Base-by-base conservation (phyloP, 2,329 filamentous ascomycete species). In the Cryphonectria naterciae region DNA sequence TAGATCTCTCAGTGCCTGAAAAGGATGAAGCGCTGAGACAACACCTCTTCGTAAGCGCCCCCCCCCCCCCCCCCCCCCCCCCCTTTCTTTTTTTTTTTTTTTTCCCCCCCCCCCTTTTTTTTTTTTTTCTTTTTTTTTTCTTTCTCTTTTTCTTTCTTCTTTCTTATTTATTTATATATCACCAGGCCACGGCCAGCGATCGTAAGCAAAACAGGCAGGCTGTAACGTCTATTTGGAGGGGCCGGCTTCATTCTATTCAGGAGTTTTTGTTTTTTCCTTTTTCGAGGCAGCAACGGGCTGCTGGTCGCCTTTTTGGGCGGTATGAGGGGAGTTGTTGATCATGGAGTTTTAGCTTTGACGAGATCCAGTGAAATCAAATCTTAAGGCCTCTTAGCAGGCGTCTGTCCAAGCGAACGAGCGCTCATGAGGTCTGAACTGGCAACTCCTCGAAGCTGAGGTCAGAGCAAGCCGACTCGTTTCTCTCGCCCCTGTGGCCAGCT, bases 1-100 rank as follows among this genome's bases (percentile, higher is more conserved):
- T 89, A 15, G 89, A 90, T 79, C 89, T 91, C 77, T 89, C 89
- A 3, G 84, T 84, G 19, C 77, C 72, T 1, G 86, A 86, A 41
- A 88, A 88, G 76, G 90, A 94, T 74, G 92, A 94, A 79, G 85
- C 85, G 39, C 82, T 95, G 60, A 85, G 92, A 73, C 90, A 93
- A 76, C 91, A 92, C 79, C 86, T 95, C 32, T 84, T 93, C 73
- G 90, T 92, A 82, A 80, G 88, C 32, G 0, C 25, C 25, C 22
- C 13, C n/a, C n/a, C n/a, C n/a, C n/a, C n/a, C n/a, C n/a, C n/a
- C n/a, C n/a, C n/a, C n/a, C n/a, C n/a, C n/a, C n/a, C n/a, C n/a
- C n/a, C n/a, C n/a, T n/a, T n/a, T n/a, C n/a, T n/a, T n/a, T n/a
- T n/a, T n/a, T n/a, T n/a, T n/a, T n/a, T n/a, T n/a, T n/a, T n/a